Evolutionary conservation across 345 rosid genomes (phyloP).

Genomic region (Aethionema arabicum): DNA sequence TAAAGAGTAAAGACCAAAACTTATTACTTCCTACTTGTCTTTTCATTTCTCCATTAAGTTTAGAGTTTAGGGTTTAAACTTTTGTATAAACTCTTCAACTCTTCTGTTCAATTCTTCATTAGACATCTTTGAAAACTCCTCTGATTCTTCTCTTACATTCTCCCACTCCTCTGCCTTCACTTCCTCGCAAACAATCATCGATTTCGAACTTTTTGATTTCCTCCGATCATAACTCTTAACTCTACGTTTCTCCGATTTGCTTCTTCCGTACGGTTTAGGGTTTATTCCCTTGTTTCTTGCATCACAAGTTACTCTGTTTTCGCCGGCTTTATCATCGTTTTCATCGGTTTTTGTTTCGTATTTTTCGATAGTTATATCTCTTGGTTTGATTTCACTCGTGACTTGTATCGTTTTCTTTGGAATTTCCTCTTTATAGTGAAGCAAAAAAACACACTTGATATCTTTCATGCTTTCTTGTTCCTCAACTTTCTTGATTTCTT

Average conservation of each 20-base stretch:
- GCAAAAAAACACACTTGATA: background rate
- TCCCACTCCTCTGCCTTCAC: slow-evolving; percentile 19
- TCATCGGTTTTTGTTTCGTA: slow-evolving; percentile 1
- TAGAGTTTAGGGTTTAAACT: too few relatives aligned
- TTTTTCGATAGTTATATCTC: slow-evolving; percentile 1
- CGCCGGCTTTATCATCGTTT: background rate
- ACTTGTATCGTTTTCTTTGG: slow-evolving; percentile 4
- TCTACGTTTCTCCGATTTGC: slow-evolving; percentile 25
- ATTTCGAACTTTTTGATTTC: slow-evolving; percentile 27
- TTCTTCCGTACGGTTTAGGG: slow-evolving; percentile 24
- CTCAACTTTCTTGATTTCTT: slow-evolving; percentile 17
- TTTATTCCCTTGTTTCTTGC: background rate
- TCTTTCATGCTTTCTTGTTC: slow-evolving; percentile 9
- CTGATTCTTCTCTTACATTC: slow-evolving; percentile 40
- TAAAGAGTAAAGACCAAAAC: slow-evolving; percentile 18
- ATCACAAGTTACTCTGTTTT: background rate
- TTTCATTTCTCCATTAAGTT: slow-evolving; percentile 61
- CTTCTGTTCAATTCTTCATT: slow-evolving; percentile 70
- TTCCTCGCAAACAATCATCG: slow-evolving; percentile 19
- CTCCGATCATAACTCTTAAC: slow-evolving; percentile 16
- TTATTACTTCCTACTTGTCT: slow-evolving; percentile 38
- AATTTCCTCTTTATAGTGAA: slow-evolving; percentile 10
- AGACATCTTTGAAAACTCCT: slow-evolving; percentile 63
- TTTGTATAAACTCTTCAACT: slow-evolving; percentile 75
- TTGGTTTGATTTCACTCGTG: slow-evolving; percentile 7